These are phyloP conservation scores for Globisporangium sylvaticum DNA, from an alignment of 352 stramenopile species.

Conservation along the genomic window DNA sequence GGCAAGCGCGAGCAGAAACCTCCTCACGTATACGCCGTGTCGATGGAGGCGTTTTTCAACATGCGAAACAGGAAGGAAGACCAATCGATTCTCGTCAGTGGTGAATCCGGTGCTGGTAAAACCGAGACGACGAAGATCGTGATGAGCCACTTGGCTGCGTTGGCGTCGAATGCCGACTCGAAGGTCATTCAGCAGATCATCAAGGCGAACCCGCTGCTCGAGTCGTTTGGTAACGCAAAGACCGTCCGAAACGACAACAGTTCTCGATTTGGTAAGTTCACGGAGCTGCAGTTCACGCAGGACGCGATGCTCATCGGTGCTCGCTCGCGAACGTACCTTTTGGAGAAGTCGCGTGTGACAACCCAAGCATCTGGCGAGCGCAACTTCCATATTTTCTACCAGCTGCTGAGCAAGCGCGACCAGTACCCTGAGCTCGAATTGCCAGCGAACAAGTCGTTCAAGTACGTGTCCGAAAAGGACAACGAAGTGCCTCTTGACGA, in stretches of 20 bases:
- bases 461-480: conserved; percentile 52
- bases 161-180: conserved; percentile 76
- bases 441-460: conserved; percentile 39
- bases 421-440: conserved; percentile 63
- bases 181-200: conserved; percentile 95
- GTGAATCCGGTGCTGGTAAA: conserved; percentile 95
- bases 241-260: conserved; percentile 87
- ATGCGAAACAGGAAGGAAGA: conserved; percentile 76
- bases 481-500: conserved; percentile 42
- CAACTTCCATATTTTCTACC: conserved; percentile 96
- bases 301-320: conserved; percentile 76
- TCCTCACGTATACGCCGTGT: conserved; percentile 84
- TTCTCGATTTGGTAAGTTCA: conserved; percentile 86
- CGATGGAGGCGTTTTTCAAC: conserved; percentile 84
- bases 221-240: conserved; percentile 87
- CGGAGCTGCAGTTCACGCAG: conserved; percentile 75
- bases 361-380: conserved; percentile 81
- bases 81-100: conserved; percentile 94
- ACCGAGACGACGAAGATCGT: conserved; percentile 97
- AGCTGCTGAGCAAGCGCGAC: conserved; percentile 67
- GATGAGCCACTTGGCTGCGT: conserved; percentile 90
- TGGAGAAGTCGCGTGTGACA: conserved; percentile 91
- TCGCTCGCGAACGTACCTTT: conserved; percentile 85
- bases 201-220: conserved; percentile 86
- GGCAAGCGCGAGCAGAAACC: conserved; percentile 67